Conservation (phyloP, 1,284 basidiomycete genomes). For the Naganishia liquefaciens region DNA sequence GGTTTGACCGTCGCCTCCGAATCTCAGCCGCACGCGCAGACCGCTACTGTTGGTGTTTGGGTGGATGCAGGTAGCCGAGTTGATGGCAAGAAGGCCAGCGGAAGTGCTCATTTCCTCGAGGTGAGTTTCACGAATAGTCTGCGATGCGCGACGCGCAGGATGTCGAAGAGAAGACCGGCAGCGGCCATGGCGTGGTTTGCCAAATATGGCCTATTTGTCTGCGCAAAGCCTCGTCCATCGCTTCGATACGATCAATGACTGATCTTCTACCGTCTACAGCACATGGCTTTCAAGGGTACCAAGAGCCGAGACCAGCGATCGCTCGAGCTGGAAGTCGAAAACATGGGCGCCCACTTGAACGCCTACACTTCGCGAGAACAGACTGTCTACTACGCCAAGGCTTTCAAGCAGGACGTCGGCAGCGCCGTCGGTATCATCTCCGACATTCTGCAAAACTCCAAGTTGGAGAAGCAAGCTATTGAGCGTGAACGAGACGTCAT, state of each 20-base stretch:
- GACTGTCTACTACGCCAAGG: conserved; percentile 99
- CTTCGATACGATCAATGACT: background rate
- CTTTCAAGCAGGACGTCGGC: conserved; percentile 93
- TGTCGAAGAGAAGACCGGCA: background rate
- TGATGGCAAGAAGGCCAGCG: conserved; percentile 90
- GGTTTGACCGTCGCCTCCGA: conserved; percentile 92
- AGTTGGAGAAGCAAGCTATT: conserved; percentile 83
- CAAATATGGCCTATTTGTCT: background rate
- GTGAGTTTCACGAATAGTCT: conserved; percentile 52
- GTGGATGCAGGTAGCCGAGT: conserved; percentile 97
- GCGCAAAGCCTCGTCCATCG: background rate
- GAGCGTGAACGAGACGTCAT: conserved; percentile 98
- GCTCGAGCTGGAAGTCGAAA: conserved; percentile 97
- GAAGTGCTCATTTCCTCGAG: conserved; percentile 98
- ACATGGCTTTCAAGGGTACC: conserved; percentile 73
- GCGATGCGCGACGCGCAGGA: background rate
- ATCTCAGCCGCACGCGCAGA: conserved; percentile 89
- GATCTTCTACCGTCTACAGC: conserved; percentile 35
- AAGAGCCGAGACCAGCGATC: conserved; percentile 83
- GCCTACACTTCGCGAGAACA: conserved; percentile 99
- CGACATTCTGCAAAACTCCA: conserved; percentile 97
- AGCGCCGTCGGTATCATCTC: conserved; percentile 94
- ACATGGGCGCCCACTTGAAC: conserved; percentile 95
- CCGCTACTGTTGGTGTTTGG: conserved; percentile 98
- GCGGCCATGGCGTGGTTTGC: background rate